A percentile compares a stretch with the other conserved stretches of the same genome.
Conservation (phyloP, 805 yeast genomes). For the Vanderwaltozyma polyspora region DNA sequence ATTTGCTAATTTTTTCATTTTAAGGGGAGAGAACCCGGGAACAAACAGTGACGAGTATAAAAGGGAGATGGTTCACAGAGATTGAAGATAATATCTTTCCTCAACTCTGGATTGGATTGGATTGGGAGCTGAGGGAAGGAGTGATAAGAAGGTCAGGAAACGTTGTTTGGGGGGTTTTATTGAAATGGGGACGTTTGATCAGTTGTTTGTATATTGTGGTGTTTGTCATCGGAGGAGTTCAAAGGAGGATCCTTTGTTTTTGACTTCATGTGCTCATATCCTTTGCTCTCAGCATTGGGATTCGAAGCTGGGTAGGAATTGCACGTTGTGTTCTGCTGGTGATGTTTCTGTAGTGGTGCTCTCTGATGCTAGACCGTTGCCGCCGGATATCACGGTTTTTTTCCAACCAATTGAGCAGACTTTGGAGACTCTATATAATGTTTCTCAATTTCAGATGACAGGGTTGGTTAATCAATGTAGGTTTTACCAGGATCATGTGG, state of each 20-base stretch:
- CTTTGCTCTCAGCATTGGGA: constrained; percentile 25
- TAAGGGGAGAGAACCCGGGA: too few species aligned
- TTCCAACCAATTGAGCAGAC: constrained; percentile 20
- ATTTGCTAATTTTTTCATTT: too few species aligned
- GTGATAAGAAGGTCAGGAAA: too few species aligned
- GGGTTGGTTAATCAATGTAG: constrained; percentile 16
- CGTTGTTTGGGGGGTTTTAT: too few species aligned
- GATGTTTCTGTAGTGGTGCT: constrained; percentile 16
- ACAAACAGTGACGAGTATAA: too few species aligned
- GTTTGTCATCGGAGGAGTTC: constrained; percentile 23
- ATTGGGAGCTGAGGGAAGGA: too few species aligned
- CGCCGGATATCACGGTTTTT: constrained; percentile 15
- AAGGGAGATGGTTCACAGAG: too few species aligned
- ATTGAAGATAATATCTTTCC: too few species aligned
- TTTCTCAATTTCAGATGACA: constrained; percentile 22
- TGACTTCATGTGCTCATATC: constrained; percentile 32
- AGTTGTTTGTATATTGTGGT: constrained; percentile 26
- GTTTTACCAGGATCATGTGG: constrained; percentile 16
- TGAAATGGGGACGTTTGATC: constrained; percentile 17
- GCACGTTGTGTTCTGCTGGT: constrained; percentile 13
- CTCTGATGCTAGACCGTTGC: constrained; percentile 11
- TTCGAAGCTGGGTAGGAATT: constrained; percentile 2
- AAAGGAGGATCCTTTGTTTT: constrained; percentile 15
- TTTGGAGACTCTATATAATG: constrained; percentile 19
- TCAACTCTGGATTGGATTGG: too few species aligned